Percentiles rank a stretch among this genome's conserved stretches.
Evolutionary conservation across 2,329 filamentous ascomycete genomes (phyloP).

Genomic region (Xylaria sp.): DNA sequence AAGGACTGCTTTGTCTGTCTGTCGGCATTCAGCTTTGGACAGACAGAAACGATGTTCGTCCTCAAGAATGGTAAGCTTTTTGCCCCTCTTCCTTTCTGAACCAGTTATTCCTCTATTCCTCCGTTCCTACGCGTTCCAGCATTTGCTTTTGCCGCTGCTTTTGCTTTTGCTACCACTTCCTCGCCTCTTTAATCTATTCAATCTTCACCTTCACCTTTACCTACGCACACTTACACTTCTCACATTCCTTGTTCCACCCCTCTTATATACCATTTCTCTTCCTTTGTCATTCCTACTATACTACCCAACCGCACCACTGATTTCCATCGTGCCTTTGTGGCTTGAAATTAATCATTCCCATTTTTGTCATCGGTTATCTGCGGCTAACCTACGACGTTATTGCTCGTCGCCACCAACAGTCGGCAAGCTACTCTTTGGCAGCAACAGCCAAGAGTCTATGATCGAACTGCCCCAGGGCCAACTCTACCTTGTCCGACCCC

Average conservation of each 20-base stretch:
- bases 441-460: conserved; percentile 86
- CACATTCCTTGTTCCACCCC: not conserved
- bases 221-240: not conserved
- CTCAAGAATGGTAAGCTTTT: conserved; percentile 55
- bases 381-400: conserved; percentile 13
- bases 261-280: not conserved
- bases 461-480: conserved; percentile 96
- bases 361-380: not conserved
- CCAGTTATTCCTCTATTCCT: not conserved
- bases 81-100: conserved; percentile 18
- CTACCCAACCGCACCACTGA: not conserved
- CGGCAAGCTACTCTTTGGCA: conserved; percentile 92
- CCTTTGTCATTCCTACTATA: not conserved
- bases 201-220: not conserved
- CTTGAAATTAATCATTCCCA: not conserved
- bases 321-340: no score
- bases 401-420: conserved; percentile 63
- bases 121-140: not conserved
- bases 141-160: no score
- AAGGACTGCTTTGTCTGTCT: not conserved
- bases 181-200: not conserved
- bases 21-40: conserved; percentile 4
- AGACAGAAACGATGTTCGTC: conserved; percentile 53
- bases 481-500: conserved; percentile 94
- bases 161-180: not conserved